Conservation (phyloP, 139 green algal species). For the Chlorella sp. region DNA sequence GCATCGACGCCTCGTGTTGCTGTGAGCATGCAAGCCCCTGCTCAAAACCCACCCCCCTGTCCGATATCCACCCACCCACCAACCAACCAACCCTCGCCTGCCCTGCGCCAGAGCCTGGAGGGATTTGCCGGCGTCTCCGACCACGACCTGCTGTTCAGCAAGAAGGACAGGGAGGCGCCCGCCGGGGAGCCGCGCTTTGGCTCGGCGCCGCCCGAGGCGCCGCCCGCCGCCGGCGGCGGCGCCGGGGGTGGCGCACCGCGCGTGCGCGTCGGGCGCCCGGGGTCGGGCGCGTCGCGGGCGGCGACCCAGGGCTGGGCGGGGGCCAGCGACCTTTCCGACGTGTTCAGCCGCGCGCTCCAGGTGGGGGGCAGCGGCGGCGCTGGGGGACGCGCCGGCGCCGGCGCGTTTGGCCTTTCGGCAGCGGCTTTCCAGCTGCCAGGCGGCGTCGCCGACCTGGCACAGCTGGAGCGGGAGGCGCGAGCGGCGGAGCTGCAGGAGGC, state of each 20-base stretch:
- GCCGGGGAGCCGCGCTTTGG: background rate
- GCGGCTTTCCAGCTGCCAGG: background rate
- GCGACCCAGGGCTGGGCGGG: constrained; percentile 19
- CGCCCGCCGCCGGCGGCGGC: background rate
- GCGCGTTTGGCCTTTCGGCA: too few species aligned
- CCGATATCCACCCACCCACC: too few species aligned
- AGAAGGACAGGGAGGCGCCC: constrained; percentile 36
- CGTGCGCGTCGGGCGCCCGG: background rate
- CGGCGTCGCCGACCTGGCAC: too few species aligned
- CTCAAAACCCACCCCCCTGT: too few species aligned
- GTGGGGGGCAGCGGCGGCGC: background rate
- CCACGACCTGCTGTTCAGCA: constrained; percentile 82
- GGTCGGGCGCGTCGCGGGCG: background rate
- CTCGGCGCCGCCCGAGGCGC: background rate
- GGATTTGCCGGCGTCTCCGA: constrained; percentile 71
- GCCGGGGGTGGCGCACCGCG: background rate
- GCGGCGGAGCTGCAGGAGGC: too few species aligned
- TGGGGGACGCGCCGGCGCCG: too few species aligned
- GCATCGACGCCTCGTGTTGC: too few species aligned
- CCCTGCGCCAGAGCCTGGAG: too few species aligned
- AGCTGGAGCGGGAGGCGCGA: too few species aligned
- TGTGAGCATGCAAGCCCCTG: too few species aligned
- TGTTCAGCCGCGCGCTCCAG: background rate
- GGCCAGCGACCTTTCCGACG: background rate
- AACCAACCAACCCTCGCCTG: too few species aligned